Base-by-base conservation (phyloP, 192 early-diverging fungal species). In the Helicostylum pulchrum region DNA sequence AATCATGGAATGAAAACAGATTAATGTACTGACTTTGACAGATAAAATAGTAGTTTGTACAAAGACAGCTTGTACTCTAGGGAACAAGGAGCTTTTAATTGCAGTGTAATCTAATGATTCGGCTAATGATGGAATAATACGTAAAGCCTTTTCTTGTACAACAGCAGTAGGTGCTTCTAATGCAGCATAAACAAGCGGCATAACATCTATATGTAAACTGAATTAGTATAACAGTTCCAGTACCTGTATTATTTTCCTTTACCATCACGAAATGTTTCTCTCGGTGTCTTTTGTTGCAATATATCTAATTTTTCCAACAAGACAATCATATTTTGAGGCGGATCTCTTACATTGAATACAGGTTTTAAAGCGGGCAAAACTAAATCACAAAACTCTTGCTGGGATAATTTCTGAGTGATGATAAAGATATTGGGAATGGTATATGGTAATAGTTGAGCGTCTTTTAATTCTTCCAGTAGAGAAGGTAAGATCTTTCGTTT, bases 351-450 rank as follows among this genome's bases (percentile, higher is more conserved):
- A 2, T 75, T 48, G 46, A 91, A 84, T 10, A 90, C 70, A 0
- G 85, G 83, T 58, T 84, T 84, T 15, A 94, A 69, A 0, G 81
- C 72, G 20, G 85, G 82, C 20, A 91, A 30, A 34, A 90, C 88
- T 52, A 67, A 65, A 4, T 77, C 70, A 19, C 76, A 81, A 65
- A 94, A 91, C 47, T 92, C 89, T 51, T 79, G 66, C 7, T 67
- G 67, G 0, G 77, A 53, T 54, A 92, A 70, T 45, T 85, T 73
- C 51, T 88, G 84, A 19, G 78, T 76, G 14, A 94, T 88, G 59
- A 68, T 66, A 53, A 95, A 87, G n/a, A 92, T 83, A 50, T 87
- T 89, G 8, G 92, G 90, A 49, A 95, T 73, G 15, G 87, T 84
- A 61, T 82, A 87, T 7, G 89, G 90, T 43, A 89, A 66, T 52